Conservation (phyloP, 1,139 yeast species). For the Yamadazyma conglobata region DNA sequence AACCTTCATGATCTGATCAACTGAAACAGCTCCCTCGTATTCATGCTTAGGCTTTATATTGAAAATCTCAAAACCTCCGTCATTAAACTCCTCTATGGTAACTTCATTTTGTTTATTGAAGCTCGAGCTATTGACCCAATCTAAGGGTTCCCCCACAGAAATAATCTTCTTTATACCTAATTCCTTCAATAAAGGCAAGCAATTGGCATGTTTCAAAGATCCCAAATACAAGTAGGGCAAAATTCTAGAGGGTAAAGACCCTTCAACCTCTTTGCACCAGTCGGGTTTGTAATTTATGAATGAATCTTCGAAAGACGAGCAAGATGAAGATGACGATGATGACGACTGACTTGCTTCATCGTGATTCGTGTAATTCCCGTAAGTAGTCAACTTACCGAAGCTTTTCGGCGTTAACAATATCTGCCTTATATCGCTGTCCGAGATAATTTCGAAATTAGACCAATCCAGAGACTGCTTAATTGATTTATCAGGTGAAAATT, state of each 20-base stretch:
- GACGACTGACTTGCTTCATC: slow-evolving; percentile 5
- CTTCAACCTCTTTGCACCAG: slow-evolving; percentile 49
- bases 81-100: slow-evolving; percentile 21
- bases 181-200: slow-evolving; percentile 56
- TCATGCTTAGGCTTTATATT: slow-evolving; percentile 20
- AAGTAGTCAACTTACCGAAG: slow-evolving; percentile 1
- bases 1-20: slow-evolving; percentile 40
- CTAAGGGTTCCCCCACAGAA: slow-evolving; percentile 82
- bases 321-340: slow-evolving; percentile 5
- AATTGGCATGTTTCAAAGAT: slow-evolving; percentile 76
- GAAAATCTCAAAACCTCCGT: slow-evolving; percentile 33
- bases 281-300: slow-evolving; percentile 12
- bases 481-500: slow-evolving; percentile 45
- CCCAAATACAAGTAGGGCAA: slow-evolving; percentile 86
- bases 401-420: slow-evolving; percentile 21
- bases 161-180: slow-evolving; percentile 74
- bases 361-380: neutral
- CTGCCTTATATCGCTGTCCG: slow-evolving; percentile 32
- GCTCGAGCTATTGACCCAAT: slow-evolving; percentile 48
- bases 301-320: slow-evolving; percentile 6
- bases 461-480: slow-evolving; percentile 13
- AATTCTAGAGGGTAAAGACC: slow-evolving; percentile 71
- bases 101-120: slow-evolving; percentile 28
- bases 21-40: slow-evolving; percentile 7
- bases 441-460: slow-evolving; percentile 27